These are phyloP conservation scores for Trypanosoma cruzi DNA, from an alignment of 208 protist species.

Conservation along the genomic window DNA sequence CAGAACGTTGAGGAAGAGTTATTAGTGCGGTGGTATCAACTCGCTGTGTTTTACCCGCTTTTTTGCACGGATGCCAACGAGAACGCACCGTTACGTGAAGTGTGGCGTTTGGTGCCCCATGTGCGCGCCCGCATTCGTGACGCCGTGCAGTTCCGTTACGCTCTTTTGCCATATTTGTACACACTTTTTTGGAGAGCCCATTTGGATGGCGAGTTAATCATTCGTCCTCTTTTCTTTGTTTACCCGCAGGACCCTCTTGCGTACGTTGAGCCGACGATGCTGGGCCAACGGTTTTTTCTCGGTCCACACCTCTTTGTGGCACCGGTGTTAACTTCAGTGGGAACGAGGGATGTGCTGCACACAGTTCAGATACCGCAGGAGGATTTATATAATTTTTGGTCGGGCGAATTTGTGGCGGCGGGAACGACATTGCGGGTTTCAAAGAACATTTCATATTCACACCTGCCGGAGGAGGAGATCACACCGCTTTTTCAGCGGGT, in stretches of 20 bases:
- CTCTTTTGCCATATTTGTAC: slow-evolving; percentile 96
- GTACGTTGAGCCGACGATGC: slow-evolving; percentile 28
- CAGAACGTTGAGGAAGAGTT: slow-evolving; percentile 70
- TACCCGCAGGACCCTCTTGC: slow-evolving; percentile 39
- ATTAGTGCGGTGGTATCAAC: slow-evolving; percentile 96
- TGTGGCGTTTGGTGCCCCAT: slow-evolving; percentile 65
- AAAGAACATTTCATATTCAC: neutral
- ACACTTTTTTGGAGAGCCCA: slow-evolving; percentile 85
- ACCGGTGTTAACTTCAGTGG: slow-evolving; percentile 8
- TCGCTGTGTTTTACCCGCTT: slow-evolving; percentile 89
- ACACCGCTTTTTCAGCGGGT: slow-evolving; percentile 36
- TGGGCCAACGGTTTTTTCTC: slow-evolving; percentile 28
- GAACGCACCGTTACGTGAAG: slow-evolving; percentile 77
- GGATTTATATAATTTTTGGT: slow-evolving; percentile 45
- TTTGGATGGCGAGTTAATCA: slow-evolving; percentile 62
- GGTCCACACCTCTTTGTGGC: slow-evolving; percentile 22
- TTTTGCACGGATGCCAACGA: slow-evolving; percentile 93
- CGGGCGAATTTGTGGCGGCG: slow-evolving; percentile 22
- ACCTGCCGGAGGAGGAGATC: neutral
- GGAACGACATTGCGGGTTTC: slow-evolving; percentile 1
- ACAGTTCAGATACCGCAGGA: neutral
- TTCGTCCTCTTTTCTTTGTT: slow-evolving; percentile 87
- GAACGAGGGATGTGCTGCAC: neutral
- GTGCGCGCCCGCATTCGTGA: slow-evolving; percentile 24
- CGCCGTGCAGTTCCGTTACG: slow-evolving; percentile 80